A percentile compares a stretch with the other conserved stretches of the same genome.
phyloP scores from a whole-genome alignment of 2,329 filamentous ascomycete species.

The Fusarium bactridioides region DNA sequence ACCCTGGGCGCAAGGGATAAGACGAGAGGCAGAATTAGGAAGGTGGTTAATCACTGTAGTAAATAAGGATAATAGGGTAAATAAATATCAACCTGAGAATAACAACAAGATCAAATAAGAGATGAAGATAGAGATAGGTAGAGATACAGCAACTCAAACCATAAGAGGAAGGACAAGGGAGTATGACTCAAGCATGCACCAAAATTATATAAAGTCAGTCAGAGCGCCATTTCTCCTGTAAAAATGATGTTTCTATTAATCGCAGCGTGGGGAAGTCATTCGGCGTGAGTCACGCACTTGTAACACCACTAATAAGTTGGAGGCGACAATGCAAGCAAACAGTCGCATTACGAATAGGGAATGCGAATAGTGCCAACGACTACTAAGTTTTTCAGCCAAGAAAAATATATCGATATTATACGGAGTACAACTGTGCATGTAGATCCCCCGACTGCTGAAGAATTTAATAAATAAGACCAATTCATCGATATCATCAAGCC shows the following conservation, averaged over 20 bases:
- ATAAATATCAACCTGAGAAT: neutral
- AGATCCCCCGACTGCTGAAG: neutral
- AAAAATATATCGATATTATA: neutral
- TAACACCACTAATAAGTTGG: too few relatives aligned
- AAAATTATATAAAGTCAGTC: slow-evolving; percentile 1
- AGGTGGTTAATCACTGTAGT: slow-evolving; percentile 19
- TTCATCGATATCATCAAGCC: neutral
- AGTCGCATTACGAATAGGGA: neutral
- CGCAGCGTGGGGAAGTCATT: slow-evolving; percentile 17
- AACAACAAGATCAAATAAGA: neutral
- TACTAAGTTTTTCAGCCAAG: neutral
- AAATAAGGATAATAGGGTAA: neutral
- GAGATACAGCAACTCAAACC: neutral
- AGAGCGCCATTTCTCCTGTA: neutral
- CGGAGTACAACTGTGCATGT: neutral
- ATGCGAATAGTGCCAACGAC: neutral
- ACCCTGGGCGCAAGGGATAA: neutral
- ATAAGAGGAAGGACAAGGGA: too few relatives aligned
- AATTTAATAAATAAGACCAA: neutral
- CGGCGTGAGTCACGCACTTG: slow-evolving; percentile 38
- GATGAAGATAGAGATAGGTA: neutral
- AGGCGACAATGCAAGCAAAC: neutral
- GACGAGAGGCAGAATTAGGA: slow-evolving; percentile 16
- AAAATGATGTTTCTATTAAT: neutral
- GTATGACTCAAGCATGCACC: slow-evolving; percentile 6